phyloP scores from a whole-genome alignment of 1,284 basidiomycete genomes.

The Ustilago tritici region DNA sequence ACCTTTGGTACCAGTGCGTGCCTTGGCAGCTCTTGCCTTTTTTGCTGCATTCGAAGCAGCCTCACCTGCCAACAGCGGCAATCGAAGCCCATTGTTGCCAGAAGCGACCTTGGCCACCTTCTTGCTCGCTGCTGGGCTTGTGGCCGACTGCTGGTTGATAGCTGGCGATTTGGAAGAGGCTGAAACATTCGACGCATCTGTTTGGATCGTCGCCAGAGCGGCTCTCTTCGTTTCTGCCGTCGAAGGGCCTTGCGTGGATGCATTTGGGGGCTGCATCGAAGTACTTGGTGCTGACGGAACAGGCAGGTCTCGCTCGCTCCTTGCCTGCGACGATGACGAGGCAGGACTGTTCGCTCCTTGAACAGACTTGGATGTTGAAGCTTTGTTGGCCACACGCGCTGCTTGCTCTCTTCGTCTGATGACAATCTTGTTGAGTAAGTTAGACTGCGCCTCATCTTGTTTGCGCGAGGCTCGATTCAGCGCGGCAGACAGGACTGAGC shows the following conservation, averaged over 20 bases:
- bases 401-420: conserved; percentile 24
- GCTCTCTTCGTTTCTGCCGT: not conserved
- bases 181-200: not conserved
- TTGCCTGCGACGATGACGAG: not conserved
- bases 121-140: not conserved
- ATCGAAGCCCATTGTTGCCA: conserved; percentile 2
- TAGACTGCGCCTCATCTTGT: conserved; percentile 23
- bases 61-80: conserved; percentile 19
- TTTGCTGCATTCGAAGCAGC: conserved; percentile 6
- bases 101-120: not conserved
- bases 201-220: not conserved
- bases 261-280: not conserved
- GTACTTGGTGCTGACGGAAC: not conserved
- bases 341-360: not conserved
- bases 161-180: not conserved
- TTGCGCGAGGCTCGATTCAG: conserved; percentile 5
- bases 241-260: not conserved
- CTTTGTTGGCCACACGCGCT: conserved; percentile 8
- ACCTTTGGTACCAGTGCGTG: conserved; percentile 23
- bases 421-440: conserved; percentile 24
- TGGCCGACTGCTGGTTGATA: not conserved
- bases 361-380: not conserved
- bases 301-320: not conserved
- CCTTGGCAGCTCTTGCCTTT: conserved; percentile 6
- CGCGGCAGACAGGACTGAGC: conserved; percentile 7